Evolutionary conservation across 2,329 filamentous ascomycete species (phyloP).

Genomic region (Neocucurbitaria cava): DNA sequence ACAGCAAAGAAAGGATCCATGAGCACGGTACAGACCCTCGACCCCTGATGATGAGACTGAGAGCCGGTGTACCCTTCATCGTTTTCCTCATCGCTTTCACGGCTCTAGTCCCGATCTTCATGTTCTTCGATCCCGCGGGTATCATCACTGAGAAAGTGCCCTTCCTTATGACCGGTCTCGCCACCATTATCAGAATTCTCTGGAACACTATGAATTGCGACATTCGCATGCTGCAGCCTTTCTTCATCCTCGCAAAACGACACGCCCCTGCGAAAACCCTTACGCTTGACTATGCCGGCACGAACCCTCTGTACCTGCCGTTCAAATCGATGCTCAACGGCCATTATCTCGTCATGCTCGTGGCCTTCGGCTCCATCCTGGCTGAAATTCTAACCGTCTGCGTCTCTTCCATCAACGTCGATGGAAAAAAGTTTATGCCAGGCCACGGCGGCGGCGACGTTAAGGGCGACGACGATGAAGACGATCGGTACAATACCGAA

Average conservation of each 20-base stretch:
- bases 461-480: slow-evolving; percentile 17
- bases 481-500: slow-evolving; percentile 44
- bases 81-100: slow-evolving; percentile 64
- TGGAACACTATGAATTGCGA: slow-evolving; percentile 74
- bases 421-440: slow-evolving; percentile 66
- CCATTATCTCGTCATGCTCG: slow-evolving; percentile 70
- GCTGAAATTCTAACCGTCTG: slow-evolving; percentile 76
- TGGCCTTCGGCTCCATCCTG: slow-evolving; percentile 74
- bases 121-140: slow-evolving; percentile 64
- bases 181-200: slow-evolving; percentile 70
- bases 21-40: slow-evolving; percentile 61
- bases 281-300: slow-evolving; percentile 75
- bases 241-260: slow-evolving; percentile 71
- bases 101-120: slow-evolving; percentile 65
- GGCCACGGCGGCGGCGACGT: slow-evolving; percentile 27
- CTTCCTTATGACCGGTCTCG: slow-evolving; percentile 70
- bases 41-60: slow-evolving; percentile 70
- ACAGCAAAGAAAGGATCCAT: slow-evolving; percentile 58
- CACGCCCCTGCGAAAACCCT: slow-evolving; percentile 71
- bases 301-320: slow-evolving; percentile 72
- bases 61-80: slow-evolving; percentile 68
- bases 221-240: slow-evolving; percentile 77
- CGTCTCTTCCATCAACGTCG: slow-evolving; percentile 70
- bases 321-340: slow-evolving; percentile 68
- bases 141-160: slow-evolving; percentile 67